Evolutionary conservation across 352 stramenopile species (phyloP).

Genomic region (Globisporangium okanoganense): DNA sequence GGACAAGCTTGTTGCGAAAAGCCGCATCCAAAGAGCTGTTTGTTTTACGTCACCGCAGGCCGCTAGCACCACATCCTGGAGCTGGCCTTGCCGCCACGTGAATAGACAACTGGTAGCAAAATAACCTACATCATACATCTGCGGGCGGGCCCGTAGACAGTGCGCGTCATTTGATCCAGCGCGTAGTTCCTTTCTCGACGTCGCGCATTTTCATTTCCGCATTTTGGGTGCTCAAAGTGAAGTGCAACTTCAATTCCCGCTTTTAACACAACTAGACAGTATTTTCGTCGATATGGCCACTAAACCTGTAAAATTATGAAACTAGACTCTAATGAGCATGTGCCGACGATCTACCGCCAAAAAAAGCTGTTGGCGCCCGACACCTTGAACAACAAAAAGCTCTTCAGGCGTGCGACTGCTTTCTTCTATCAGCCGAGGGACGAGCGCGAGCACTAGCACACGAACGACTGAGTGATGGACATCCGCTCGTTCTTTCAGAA

Average conservation of each 20-base stretch:
- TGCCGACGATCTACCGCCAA: no score
- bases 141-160: no score
- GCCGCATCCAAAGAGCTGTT: neutral
- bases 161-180: no score
- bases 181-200: no score
- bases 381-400: neutral
- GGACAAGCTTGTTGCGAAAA: neutral
- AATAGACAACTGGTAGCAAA: neutral
- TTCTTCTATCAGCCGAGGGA: neutral
- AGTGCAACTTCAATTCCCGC: no score
- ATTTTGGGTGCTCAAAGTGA: neutral
- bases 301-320: no score
- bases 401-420: neutral
- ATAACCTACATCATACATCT: neutral
- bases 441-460: no score
- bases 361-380: no score
- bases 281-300: neutral
- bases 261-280: neutral
- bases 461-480: conserved; percentile 45
- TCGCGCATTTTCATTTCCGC: neutral
- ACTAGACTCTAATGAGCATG: no score
- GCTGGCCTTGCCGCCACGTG: neutral
- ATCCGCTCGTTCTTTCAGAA: conserved; percentile 85
- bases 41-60: neutral
- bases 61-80: neutral